Conservation (phyloP, 768 basidiomycete species). For the Pisolithus sp. region DNA sequence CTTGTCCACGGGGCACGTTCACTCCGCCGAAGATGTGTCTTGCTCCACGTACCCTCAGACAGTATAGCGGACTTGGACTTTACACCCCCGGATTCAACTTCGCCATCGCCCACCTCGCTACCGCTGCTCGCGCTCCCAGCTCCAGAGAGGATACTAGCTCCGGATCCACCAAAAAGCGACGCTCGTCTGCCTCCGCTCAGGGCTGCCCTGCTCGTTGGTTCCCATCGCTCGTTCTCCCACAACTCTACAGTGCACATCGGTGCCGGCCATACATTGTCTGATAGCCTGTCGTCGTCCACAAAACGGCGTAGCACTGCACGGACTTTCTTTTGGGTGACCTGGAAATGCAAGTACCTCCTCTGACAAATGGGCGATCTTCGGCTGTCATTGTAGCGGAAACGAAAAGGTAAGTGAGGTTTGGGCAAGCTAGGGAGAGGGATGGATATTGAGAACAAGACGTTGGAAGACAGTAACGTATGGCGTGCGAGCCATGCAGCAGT, state of each 20-base stretch:
- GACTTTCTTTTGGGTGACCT: conserved; percentile 17
- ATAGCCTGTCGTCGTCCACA: conserved; percentile 60
- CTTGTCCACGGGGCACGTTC: conserved; percentile 68
- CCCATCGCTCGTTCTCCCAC: conserved; percentile 76
- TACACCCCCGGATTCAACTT: neutral
- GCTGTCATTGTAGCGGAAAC: conserved; percentile 6
- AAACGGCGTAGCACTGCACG: conserved; percentile 30
- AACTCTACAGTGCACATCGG: conserved; percentile 66
- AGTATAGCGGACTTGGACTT: neutral
- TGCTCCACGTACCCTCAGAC: conserved; percentile 29
- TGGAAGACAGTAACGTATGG: neutral
- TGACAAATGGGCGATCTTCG: conserved; percentile 2
- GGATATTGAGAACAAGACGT: neutral
- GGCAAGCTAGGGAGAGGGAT: neutral
- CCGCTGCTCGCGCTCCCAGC: neutral
- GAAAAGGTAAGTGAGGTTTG: neutral
- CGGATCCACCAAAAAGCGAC: conserved; percentile 4
- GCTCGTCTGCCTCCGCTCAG: conserved; percentile 2
- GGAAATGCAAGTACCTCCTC: conserved; percentile 11
- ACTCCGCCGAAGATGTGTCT: conserved; percentile 27
- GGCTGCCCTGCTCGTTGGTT: conserved; percentile 6
- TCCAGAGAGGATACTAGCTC: conserved; percentile 1
- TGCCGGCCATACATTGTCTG: conserved; percentile 57
- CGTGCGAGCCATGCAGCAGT: neutral
- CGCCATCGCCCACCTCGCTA: neutral